These are phyloP conservation scores for Jaltomata sinuosa DNA, from an alignment of 257 asterid species.

Conservation along the genomic window DNA sequence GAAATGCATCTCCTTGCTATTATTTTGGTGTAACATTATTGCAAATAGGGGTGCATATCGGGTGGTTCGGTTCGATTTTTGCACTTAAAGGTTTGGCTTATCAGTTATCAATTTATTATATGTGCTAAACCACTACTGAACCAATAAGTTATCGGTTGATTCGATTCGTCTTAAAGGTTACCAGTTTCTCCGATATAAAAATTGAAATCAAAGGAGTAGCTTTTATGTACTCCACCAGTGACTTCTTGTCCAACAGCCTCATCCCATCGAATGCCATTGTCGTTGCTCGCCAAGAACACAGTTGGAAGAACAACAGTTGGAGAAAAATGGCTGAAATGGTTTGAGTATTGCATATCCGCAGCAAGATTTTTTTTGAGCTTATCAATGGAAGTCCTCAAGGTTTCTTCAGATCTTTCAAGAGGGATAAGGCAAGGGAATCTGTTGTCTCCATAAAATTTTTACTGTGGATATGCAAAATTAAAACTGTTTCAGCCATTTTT, in stretches of 20 bases:
- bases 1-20: background rate
- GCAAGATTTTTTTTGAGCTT: too few relatives aligned
- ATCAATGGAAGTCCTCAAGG: background rate
- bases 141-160: background rate
- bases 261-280: background rate
- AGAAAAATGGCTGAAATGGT: too few relatives aligned
- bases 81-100: background rate
- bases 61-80: background rate
- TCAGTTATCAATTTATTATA: background rate
- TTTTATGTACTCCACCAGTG: background rate
- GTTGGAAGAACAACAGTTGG: too few relatives aligned
- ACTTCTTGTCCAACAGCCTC: background rate
- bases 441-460: background rate
- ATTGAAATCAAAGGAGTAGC: background rate
- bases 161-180: background rate
- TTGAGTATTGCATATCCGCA: too few relatives aligned
- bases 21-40: background rate
- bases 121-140: background rate
- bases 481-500: background rate
- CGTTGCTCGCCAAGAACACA: background rate
- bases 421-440: background rate
- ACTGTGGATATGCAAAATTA: background rate
- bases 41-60: background rate
- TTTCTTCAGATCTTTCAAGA: background rate
- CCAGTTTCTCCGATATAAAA: background rate